phyloP scores from a whole-genome alignment of 1,139 yeast genomes.

The Pichia sp. region DNA sequence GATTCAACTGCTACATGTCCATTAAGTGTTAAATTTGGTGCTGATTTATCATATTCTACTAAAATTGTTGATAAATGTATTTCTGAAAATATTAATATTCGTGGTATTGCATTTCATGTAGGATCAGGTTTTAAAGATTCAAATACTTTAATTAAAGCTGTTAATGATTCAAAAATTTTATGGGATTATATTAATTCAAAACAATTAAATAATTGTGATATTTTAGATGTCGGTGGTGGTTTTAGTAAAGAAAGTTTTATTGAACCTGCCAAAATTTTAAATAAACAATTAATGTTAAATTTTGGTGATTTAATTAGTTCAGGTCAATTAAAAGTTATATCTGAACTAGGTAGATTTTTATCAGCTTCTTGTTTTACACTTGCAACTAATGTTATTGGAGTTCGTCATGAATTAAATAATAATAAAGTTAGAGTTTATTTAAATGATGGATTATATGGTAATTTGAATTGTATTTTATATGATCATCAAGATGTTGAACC shows the following conservation, averaged over 20 bases:
- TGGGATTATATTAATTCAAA: slow-evolving; percentile 50
- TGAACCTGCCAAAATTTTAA: slow-evolving; percentile 54
- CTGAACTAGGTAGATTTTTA: slow-evolving; percentile 93
- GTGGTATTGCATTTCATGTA: slow-evolving; percentile 91
- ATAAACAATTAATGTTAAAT: slow-evolving; percentile 45
- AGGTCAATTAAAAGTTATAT: slow-evolving; percentile 53
- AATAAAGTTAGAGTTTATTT: slow-evolving; percentile 56
- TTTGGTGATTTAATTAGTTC: slow-evolving; percentile 42
- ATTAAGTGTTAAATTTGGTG: slow-evolving; percentile 85
- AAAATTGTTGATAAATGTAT: slow-evolving; percentile 57
- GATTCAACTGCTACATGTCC: slow-evolving; percentile 86
- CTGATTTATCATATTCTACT: slow-evolving; percentile 51
- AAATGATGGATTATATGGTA: slow-evolving; percentile 95
- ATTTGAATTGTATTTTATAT: slow-evolving; percentile 85
- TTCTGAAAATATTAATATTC: slow-evolving; percentile 54
- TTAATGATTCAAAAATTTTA: slow-evolving; percentile 62
- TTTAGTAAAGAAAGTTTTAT: slow-evolving; percentile 65
- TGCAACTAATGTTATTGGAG: slow-evolving; percentile 79
- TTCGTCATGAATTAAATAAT: slow-evolving; percentile 37
- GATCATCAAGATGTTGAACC: slow-evolving; percentile 86
- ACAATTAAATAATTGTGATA: slow-evolving; percentile 38
- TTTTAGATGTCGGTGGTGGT: slow-evolving; percentile 89
- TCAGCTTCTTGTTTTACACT: slow-evolving; percentile 82
- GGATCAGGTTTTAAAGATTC: slow-evolving; percentile 91
- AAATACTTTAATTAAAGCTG: slow-evolving; percentile 61